Conservation (phyloP, 441 rosid genomes). For the Cnidoscolus chayamansa region DNA sequence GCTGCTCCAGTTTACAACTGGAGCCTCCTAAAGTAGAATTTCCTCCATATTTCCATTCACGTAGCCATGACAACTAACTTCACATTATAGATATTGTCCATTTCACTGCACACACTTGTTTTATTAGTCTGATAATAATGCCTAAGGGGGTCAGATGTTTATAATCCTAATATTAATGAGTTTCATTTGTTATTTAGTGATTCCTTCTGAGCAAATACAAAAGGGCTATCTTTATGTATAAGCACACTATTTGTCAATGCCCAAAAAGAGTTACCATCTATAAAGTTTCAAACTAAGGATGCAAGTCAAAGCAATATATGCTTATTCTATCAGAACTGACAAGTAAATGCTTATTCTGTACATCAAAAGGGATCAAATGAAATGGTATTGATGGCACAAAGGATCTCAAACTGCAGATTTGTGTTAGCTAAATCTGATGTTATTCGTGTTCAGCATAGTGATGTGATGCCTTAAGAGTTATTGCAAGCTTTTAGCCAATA, state of each 20-base stretch:
- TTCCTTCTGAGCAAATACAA: not conserved
- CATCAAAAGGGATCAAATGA: not conserved
- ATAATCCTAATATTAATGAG: not conserved
- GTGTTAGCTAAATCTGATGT: not conserved
- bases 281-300: not conserved
- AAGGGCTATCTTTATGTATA: not conserved
- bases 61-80: not conserved
- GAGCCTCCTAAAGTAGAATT: not conserved
- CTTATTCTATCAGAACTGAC: not conserved
- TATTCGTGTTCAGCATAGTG: not conserved
- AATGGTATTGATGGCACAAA: not conserved
- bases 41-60: not conserved
- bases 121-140: not conserved
- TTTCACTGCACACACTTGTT: not conserved
- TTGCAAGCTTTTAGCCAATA: not conserved
- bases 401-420: not conserved
- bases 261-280: not conserved
- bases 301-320: not conserved
- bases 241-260: not conserved
- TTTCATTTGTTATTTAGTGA: too few relatives aligned
- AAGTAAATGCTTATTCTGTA: not conserved
- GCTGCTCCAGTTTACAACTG: not conserved
- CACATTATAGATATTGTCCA: not conserved
- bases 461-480: not conserved
- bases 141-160: not conserved